Evolutionary conservation across 768 basidiomycete genomes (phyloP).

Genomic region (Neoboletus magnificus): DNA sequence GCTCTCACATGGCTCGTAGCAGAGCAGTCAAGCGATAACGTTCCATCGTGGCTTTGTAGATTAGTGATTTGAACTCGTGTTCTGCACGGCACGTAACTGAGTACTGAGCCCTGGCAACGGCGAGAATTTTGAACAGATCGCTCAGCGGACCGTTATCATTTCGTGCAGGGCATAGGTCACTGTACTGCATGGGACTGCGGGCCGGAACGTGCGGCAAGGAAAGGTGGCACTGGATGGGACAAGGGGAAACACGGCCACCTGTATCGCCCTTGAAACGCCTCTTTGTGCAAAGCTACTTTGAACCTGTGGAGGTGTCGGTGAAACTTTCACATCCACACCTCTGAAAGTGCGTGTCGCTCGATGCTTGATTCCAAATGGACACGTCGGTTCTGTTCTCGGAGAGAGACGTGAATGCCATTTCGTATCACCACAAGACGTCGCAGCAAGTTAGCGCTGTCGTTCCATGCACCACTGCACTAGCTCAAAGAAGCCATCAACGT

Average conservation of each 20-base stretch:
- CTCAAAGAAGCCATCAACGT: constrained; percentile 10
- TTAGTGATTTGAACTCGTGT: too few relatives aligned
- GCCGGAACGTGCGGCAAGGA: background rate
- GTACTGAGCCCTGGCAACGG: too few relatives aligned
- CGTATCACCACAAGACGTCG: background rate
- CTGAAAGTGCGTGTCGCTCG: background rate
- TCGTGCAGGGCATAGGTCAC: background rate
- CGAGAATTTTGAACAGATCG: background rate
- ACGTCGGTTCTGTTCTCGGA: background rate
- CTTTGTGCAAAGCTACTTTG: background rate
- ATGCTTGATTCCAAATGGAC: background rate
- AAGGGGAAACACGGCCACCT: background rate
- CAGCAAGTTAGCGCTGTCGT: background rate
- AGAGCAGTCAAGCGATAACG: too few relatives aligned
- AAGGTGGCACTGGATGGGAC: background rate
- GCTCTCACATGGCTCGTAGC: too few relatives aligned
- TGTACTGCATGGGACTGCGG: background rate
- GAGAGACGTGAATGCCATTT: background rate
- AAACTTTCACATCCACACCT: background rate
- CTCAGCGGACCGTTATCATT: background rate
- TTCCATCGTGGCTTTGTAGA: too few relatives aligned
- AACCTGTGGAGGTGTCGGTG: background rate
- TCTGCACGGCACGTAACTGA: too few relatives aligned
- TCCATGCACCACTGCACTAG: background rate
- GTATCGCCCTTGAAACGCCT: background rate